Base-by-base conservation (phyloP, 2,329 filamentous ascomycete species). In the Ramularia collo-cygni region DNA sequence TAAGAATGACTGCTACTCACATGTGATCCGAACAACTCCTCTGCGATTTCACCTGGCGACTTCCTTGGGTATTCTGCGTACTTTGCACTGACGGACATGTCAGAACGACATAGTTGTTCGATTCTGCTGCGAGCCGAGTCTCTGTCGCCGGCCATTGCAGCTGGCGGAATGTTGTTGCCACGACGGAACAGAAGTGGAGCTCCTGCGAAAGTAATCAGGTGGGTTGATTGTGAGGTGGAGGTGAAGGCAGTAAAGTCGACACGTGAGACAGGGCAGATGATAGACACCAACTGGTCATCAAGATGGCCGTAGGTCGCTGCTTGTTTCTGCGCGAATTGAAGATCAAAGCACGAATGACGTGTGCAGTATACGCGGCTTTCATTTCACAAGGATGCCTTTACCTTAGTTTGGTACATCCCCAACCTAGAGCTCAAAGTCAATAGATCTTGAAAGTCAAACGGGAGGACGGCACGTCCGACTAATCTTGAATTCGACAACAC, bases 21-120 rank as follows among this genome's bases (percentile, higher is more conserved):
- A 46, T 55, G 49, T 16, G 47, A 51, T 2, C 45, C 48, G 43
- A 47, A 56, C 16, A 58, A 36, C 32, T 53, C 34, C 12, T 55
- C 43, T 2, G 47, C 51, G 8, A 55, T 52, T 4, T 56, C 48
- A 8, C 50, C 53, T 4, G 52, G 52, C 14, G 54, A 48, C 32
- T 52, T 49, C 12, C 28, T 39, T 4, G 51, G 41, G 33, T 56
- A 42, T 35, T 48, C 42, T 4, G 52, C 46, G 42, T 56, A 57
- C 21, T 44, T 38, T 9, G 50, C 42, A 33, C 53, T 56, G 26
- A 57, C 46, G 12, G 55, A 51, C 13, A 48, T 28, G 6, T 41
- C 27, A n/a, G 46, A 48, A 6, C 39, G 30, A 38, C 55, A 56
- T 4, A 52, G 42, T 31, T 48, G 40, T 16, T 47, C 48, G 35